These are phyloP conservation scores for Rhizophora apiculata DNA, from an alignment of 345 rosid species.

Conservation along the genomic window DNA sequence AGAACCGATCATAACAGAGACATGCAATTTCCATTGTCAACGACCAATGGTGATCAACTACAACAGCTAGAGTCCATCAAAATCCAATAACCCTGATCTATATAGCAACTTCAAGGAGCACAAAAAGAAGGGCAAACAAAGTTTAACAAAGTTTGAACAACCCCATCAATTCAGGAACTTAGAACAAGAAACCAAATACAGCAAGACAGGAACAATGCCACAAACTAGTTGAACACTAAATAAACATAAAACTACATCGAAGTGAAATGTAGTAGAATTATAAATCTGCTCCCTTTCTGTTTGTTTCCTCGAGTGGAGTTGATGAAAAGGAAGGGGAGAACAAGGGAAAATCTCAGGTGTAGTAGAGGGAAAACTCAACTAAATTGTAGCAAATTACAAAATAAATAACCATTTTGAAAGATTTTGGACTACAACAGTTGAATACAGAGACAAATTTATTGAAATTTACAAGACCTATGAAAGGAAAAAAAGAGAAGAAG, in stretches of 20 bases:
- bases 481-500: conserved; percentile 10
- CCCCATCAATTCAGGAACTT: not conserved
- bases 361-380: conserved; percentile 10
- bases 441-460: conserved; percentile 30
- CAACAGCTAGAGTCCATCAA: not conserved
- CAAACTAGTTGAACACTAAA: not conserved
- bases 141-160: not conserved
- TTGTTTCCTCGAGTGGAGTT: too few species aligned
- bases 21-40: not conserved
- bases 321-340: not conserved
- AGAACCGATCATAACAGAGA: not conserved
- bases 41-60: not conserved
- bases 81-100: not conserved
- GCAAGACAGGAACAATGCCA: not conserved
- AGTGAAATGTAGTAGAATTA: not conserved
- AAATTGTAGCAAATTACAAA: conserved; percentile 31
- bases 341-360: not conserved
- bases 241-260: not conserved
- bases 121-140: not conserved
- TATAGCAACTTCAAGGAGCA: not conserved
- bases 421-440: conserved; percentile 24
- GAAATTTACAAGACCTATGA: conserved; percentile 45
- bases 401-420: conserved; percentile 28
- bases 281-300: not conserved
- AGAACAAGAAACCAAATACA: not conserved